These are phyloP conservation scores for Taiozyma sp. DNA, from an alignment of 1,139 yeast genomes.

Conservation along the genomic window DNA sequence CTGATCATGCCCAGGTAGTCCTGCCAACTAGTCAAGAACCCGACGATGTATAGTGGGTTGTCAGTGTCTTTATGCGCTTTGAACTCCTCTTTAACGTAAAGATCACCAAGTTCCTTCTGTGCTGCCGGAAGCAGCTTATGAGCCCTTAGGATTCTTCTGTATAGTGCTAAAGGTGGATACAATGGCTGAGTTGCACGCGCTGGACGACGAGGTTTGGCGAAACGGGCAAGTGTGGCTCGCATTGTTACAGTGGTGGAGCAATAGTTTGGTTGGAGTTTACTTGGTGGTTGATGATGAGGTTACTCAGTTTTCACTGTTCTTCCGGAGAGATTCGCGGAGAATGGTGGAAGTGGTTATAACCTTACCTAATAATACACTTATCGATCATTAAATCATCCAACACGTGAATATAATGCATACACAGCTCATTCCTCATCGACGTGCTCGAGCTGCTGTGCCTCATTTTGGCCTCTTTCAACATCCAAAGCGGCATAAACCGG, in stretches of 20 bases:
- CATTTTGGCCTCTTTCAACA: constrained; percentile 49
- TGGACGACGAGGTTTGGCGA: constrained; percentile 55
- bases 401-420: not conserved
- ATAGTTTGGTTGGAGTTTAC: too few relatives aligned
- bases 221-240: constrained; percentile 43
- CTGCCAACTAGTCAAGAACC: constrained; percentile 93
- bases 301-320: not conserved
- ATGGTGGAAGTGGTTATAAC: too few relatives aligned
- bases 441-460: constrained; percentile 33
- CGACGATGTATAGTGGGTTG: constrained; percentile 90
- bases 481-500: constrained; percentile 46
- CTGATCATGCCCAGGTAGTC: constrained; percentile 70
- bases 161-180: constrained; percentile 75
- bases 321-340: not conserved
- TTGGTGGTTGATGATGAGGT: not conserved
- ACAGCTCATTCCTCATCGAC: constrained; percentile 18
- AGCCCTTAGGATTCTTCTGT: constrained; percentile 73
- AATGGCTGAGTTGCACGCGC: constrained; percentile 52
- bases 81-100: constrained; percentile 86
- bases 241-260: constrained; percentile 25
- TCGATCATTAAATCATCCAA: too few relatives aligned
- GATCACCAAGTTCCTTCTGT: constrained; percentile 78
- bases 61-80: constrained; percentile 77
- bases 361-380: too few relatives aligned
- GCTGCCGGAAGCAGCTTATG: constrained; percentile 63